Conservation (phyloP, 75 land plant species). For the Picea sitchensis region DNA sequence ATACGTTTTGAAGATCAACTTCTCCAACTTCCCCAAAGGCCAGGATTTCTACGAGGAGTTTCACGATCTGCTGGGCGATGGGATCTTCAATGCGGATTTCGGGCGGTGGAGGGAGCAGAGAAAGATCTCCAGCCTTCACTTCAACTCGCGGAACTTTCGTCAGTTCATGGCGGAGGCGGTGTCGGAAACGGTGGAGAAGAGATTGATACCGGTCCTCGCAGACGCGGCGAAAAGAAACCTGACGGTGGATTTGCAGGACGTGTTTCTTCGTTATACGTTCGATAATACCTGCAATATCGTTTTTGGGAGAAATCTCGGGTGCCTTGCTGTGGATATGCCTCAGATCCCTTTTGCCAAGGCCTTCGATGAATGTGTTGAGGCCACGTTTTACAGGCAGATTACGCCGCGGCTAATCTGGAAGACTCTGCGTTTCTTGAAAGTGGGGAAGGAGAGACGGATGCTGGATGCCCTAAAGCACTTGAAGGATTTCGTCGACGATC, state of each 20-base stretch:
- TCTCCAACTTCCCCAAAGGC: conserved; percentile 38
- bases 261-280: conserved; percentile 36
- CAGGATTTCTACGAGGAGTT: conserved; percentile 3
- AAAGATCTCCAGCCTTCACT: conserved; percentile 75
- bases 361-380: conserved; percentile 27
- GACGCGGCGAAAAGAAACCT: neutral
- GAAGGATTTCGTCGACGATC: neutral
- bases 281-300: conserved; percentile 27
- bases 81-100: conserved; percentile 65
- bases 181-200: conserved; percentile 11
- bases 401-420: conserved; percentile 17
- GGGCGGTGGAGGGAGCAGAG: conserved; percentile 72
- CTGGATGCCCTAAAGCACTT: neutral
- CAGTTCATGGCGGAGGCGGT: conserved; percentile 8
- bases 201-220: conserved; percentile 23
- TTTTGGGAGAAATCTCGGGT: conserved; percentile 40
- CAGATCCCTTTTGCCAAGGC: conserved; percentile 35
- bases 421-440: conserved; percentile 34
- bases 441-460: conserved; percentile 1
- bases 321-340: conserved; percentile 24
- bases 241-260: conserved; percentile 34
- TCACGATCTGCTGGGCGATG: conserved; percentile 60
- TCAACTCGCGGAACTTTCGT: conserved; percentile 42
- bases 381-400: conserved; percentile 15
- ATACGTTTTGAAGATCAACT: conserved; percentile 25